These are phyloP conservation scores for Eucalyptus melliodora DNA, from an alignment of 345 rosid genomes.

Conservation along the genomic window DNA sequence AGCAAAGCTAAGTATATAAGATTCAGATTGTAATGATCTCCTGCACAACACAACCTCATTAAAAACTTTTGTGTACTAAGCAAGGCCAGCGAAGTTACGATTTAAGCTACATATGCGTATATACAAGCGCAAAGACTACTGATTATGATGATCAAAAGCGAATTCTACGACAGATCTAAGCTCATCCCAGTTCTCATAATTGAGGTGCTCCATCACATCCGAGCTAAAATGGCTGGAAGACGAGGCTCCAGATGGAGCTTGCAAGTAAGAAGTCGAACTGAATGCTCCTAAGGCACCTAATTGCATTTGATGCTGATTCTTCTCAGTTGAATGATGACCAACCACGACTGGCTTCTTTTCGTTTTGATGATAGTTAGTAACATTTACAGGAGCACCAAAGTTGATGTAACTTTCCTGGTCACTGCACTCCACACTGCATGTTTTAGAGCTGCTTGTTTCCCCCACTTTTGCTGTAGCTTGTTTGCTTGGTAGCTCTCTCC, in stretches of 20 bases:
- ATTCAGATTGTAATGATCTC: not conserved
- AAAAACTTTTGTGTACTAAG: not conserved
- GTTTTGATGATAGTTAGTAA: not conserved
- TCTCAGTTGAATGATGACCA: not conserved
- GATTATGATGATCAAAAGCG: conserved; percentile 18
- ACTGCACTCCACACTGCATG: not conserved
- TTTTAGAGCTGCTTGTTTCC: conserved; percentile 1
- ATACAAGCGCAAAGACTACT: not conserved
- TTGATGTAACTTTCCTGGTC: conserved; percentile 25
- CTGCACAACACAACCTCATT: not conserved
- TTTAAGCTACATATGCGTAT: not conserved
- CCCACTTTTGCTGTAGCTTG: not conserved
- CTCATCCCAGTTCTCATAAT: conserved; percentile 60
- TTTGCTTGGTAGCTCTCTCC: conserved; percentile 42
- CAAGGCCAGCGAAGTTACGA: not conserved
- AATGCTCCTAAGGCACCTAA: not conserved
- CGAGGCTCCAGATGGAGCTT: conserved; percentile 12
- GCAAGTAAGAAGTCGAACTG: not conserved
- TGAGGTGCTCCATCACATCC: conserved; percentile 5
- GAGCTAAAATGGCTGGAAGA: conserved; percentile 18
- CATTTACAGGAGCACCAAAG: conserved; percentile 17
- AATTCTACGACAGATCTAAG: conserved; percentile 57
- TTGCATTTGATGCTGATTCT: not conserved
- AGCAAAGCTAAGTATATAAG: not conserved
- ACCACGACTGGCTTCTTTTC: conserved; percentile 2